phyloP scores from a whole-genome alignment of 495 filamentous ascomycete species.

The Penicillium flavigenum region DNA sequence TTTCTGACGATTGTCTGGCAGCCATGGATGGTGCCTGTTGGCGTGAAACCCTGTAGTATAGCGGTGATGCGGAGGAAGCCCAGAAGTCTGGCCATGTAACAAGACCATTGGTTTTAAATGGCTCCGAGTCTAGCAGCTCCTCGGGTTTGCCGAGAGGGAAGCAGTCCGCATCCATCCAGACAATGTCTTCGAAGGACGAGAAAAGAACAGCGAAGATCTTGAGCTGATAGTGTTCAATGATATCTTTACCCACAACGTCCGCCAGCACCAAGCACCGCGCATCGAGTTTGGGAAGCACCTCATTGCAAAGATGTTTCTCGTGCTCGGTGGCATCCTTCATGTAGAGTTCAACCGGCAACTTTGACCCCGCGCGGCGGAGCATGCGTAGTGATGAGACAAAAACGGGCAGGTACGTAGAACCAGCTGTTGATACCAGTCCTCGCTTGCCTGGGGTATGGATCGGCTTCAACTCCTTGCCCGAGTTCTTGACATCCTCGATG shows the following conservation, averaged over 20 bases:
- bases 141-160: conserved; percentile 56
- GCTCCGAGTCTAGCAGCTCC: conserved; percentile 48
- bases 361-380: conserved; percentile 56
- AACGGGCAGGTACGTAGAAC: conserved; percentile 45
- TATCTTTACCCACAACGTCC: conserved; percentile 41
- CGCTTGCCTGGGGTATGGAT: conserved; percentile 47
- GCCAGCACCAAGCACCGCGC: conserved; percentile 53
- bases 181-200: conserved; percentile 58
- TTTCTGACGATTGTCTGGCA: conserved; percentile 50
- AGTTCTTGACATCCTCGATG: conserved; percentile 34
- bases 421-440: conserved; percentile 56
- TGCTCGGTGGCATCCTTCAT: conserved; percentile 51
- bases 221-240: conserved; percentile 54
- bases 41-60: conserved; percentile 55
- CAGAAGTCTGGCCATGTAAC: conserved; percentile 66
- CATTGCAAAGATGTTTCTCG: conserved; percentile 52
- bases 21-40: conserved; percentile 42
- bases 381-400: conserved; percentile 56
- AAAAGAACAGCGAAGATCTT: conserved; percentile 62
- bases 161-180: conserved; percentile 63
- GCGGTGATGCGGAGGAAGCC: conserved; percentile 50
- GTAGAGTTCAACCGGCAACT: conserved; percentile 58
- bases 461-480: conserved; percentile 34
- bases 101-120: conserved; percentile 53
- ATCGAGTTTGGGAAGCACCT: conserved; percentile 49